Evolutionary conservation across 1,284 basidiomycete species (phyloP), one percentile per base, ranked within the genome.

Genomic region (Microbotryum scabiosae): DNA sequence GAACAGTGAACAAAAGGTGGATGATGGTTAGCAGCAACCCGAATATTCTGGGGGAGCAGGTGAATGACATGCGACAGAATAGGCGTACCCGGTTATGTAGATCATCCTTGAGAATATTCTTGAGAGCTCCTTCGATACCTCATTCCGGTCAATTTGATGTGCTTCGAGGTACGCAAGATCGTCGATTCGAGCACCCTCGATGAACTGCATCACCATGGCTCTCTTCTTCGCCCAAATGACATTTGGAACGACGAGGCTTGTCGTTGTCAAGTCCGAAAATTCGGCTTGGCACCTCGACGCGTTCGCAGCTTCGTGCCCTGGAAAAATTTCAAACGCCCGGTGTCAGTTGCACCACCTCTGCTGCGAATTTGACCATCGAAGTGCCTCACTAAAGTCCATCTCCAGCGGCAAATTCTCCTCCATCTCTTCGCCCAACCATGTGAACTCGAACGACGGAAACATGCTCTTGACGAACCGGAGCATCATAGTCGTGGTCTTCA

Each of bases 371-470:
- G 12, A 41, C 14, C 2, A 2, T 49, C 21, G 10, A 9, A 14
- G 3, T 5, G 5, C 63, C 70, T 57, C 49, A 62, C 76, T 71
- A 71, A 96, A 96, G 75, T 96, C 84, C 88, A 97, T 90, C 76
- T 98, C 96, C 69, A 91, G 87, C 0, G 94, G 92, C 45, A 66
- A 57, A 54, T 70, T 73, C 70, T 86, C 83, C 56, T 88, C 83
- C 88, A 94, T 92, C 77, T 96, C 92, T 72, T 90, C 87, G 3
- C 84, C 86, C 9, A 97, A 81, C 94, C 93, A 97, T 0, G 87
- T 86, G 72, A 97, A 92, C 74, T 96, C 93, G 70, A 96, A 96
- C 45, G 88, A 83, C 0, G 82, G 82, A 66, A 82, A 81, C 78
- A 89, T 84, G 65, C 84, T 83, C 74, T 94, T 96, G 69, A 98